These are phyloP conservation scores for Hypoxylon sp. DNA, from an alignment of 2,329 filamentous ascomycete species.

Conservation along the genomic window DNA sequence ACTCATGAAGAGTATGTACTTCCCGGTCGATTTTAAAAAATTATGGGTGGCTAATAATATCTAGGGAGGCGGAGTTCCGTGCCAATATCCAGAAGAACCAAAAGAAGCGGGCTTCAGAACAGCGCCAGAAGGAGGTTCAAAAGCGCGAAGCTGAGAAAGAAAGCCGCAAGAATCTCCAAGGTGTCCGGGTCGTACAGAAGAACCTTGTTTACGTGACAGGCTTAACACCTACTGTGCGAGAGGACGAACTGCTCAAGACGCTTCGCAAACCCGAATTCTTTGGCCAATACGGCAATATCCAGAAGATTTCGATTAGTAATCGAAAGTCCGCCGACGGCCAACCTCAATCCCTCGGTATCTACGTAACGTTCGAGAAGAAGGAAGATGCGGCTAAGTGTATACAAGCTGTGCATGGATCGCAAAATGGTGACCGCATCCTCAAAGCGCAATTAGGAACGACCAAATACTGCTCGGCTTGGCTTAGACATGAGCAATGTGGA, in stretches of 20 bases:
- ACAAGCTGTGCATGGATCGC: slow-evolving; percentile 89
- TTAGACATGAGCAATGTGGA: slow-evolving; percentile 93
- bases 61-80: slow-evolving; percentile 79
- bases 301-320: slow-evolving; percentile 99
- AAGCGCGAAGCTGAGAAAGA: slow-evolving; percentile 97
- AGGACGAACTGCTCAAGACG: slow-evolving; percentile 92
- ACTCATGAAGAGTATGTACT: slow-evolving; percentile 89
- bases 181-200: slow-evolving; percentile 96
- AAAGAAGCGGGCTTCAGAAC: slow-evolving; percentile 87
- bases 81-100: slow-evolving; percentile 89
- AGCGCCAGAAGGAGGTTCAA: slow-evolving; percentile 93
- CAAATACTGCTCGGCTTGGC: slow-evolving; percentile 97
- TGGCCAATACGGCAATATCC: slow-evolving; percentile 97
- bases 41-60: slow-evolving; percentile 47
- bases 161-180: slow-evolving; percentile 94
- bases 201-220: slow-evolving; percentile 99
- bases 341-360: slow-evolving; percentile 93
- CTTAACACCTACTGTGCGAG: slow-evolving; percentile 89
- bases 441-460: slow-evolving; percentile 89
- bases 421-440: slow-evolving; percentile 88
- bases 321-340: slow-evolving; percentile 82
- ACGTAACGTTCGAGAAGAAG: slow-evolving; percentile 96
- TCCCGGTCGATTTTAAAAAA: background rate
- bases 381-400: slow-evolving; percentile 93
- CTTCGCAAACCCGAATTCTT: slow-evolving; percentile 94